Conservation (phyloP, 1,284 basidiomycete species). For the Xanthoconium separans region DNA sequence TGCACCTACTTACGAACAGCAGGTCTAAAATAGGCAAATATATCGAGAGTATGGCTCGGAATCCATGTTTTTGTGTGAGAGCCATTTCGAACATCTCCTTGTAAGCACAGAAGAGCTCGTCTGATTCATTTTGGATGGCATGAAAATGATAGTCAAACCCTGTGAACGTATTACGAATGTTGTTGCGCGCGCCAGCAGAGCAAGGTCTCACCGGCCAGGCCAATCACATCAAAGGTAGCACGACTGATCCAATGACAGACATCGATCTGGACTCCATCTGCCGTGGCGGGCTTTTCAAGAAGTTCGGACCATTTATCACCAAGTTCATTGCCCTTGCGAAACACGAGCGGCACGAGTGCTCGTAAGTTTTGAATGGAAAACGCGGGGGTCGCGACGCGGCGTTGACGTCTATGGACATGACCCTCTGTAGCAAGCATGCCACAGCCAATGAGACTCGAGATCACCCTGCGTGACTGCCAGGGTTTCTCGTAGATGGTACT, state of each 20-base stretch:
- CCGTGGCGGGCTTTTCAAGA: constrained; percentile 25
- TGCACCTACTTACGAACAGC: constrained; percentile 51
- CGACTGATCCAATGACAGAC: constrained; percentile 73
- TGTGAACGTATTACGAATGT: constrained; percentile 26
- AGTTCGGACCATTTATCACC: constrained; percentile 57
- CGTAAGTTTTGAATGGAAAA: constrained; percentile 76
- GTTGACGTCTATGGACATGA: constrained; percentile 67
- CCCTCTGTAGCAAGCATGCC: constrained; percentile 80
- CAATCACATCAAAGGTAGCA: constrained; percentile 80
- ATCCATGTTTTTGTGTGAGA: constrained; percentile 51
- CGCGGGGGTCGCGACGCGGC: constrained; percentile 72
- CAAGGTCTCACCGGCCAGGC: constrained; percentile 55
- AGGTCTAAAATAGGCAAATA: constrained; percentile 59
- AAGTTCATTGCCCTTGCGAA: constrained; percentile 63
- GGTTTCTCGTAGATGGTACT: constrained; percentile 75
- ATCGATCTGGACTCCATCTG: constrained; percentile 44
- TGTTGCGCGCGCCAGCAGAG: not conserved
- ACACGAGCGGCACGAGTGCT: constrained; percentile 67
- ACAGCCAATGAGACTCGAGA: constrained; percentile 71
- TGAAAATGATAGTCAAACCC: constrained; percentile 81
- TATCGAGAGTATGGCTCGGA: constrained; percentile 50
- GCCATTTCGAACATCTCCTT: constrained; percentile 78
- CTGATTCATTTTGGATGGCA: constrained; percentile 70
- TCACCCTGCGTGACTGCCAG: constrained; percentile 70
- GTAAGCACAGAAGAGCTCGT: constrained; percentile 74